Conservation (phyloP, 805 yeast species). For the Alloascoidea hylecoeti region DNA sequence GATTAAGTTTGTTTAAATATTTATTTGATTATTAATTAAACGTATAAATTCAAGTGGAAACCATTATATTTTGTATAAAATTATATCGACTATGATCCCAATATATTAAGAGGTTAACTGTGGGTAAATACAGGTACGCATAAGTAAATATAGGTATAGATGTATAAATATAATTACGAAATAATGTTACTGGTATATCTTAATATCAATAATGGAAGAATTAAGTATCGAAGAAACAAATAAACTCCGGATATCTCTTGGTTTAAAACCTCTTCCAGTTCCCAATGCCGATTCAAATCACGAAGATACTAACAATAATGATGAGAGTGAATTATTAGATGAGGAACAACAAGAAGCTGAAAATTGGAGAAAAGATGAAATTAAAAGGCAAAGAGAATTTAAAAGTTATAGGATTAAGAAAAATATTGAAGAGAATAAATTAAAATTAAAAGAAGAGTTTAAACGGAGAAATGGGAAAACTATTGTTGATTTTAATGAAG, state of each 20-base stretch:
- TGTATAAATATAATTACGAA: too few relatives aligned
- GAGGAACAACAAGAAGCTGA: constrained; percentile 22
- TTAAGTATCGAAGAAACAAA: constrained; percentile 37
- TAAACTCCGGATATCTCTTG: constrained; percentile 31
- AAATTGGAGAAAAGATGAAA: constrained; percentile 17
- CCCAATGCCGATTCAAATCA: constrained; percentile 3
- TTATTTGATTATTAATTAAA: too few relatives aligned
- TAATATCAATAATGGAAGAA: constrained; percentile 2
- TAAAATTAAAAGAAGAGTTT: constrained; percentile 12
- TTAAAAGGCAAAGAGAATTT: constrained; percentile 17
- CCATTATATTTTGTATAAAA: too few relatives aligned
- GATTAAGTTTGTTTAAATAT: too few relatives aligned
- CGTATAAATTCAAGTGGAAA: too few relatives aligned
- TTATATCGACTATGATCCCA: too few relatives aligned
- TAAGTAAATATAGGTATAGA: too few relatives aligned
- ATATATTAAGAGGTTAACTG: too few relatives aligned
- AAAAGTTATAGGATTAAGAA: constrained; percentile 10
- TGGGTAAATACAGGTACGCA: too few relatives aligned
- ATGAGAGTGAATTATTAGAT: constrained; percentile 9
- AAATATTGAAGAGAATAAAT: constrained; percentile 7
- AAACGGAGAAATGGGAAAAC: constrained; percentile 8
- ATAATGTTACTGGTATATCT: neutral
- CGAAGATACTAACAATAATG: constrained; percentile 3
- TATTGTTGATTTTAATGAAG: constrained; percentile 14
- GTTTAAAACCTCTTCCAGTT: constrained; percentile 34